phyloP scores from a whole-genome alignment of 2,329 filamentous ascomycete genomes.

The Apiospora saccharicola region DNA sequence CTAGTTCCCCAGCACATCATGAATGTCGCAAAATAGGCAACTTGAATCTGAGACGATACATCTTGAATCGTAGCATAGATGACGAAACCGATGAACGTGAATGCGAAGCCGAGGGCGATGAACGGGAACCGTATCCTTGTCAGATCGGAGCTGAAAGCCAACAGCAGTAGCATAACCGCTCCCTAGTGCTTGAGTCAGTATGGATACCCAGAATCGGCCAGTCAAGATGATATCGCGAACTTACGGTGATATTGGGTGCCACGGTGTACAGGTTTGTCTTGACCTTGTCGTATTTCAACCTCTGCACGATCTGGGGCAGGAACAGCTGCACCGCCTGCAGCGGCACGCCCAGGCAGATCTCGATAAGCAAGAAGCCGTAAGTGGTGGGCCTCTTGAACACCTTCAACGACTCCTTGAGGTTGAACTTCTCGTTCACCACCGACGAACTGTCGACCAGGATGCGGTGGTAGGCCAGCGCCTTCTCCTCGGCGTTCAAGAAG shows the following conservation, averaged over 20 bases:
- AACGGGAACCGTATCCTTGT: conserved; percentile 75
- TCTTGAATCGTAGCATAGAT: conserved; percentile 76
- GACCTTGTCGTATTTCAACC: conserved; percentile 56
- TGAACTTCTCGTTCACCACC: conserved; percentile 60
- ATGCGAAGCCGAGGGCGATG: conserved; percentile 74
- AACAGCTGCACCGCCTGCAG: conserved; percentile 63
- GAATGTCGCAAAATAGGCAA: conserved; percentile 80
- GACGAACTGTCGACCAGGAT: conserved; percentile 79
- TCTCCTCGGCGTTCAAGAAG: conserved; percentile 73
- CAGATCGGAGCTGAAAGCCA: conserved; percentile 75
- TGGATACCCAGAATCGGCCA: too few species aligned
- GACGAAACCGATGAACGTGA: conserved; percentile 81
- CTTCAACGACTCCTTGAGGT: conserved; percentile 56
- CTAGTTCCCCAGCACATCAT: conserved; percentile 86
- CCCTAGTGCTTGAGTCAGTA: conserved; percentile 50
- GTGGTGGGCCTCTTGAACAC: conserved; percentile 60
- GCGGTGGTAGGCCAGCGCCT: conserved; percentile 73
- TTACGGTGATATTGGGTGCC: conserved; percentile 71
- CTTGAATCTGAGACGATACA: conserved; percentile 64
- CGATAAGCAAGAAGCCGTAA: conserved; percentile 59
- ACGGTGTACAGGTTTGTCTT: conserved; percentile 83
- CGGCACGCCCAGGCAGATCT: conserved; percentile 67
- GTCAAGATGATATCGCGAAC: not conserved
- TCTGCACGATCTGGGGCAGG: conserved; percentile 61
- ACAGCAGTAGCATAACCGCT: conserved; percentile 73